Conservation (phyloP, 768 basidiomycete genomes). For the Megacollybia marginata region DNA sequence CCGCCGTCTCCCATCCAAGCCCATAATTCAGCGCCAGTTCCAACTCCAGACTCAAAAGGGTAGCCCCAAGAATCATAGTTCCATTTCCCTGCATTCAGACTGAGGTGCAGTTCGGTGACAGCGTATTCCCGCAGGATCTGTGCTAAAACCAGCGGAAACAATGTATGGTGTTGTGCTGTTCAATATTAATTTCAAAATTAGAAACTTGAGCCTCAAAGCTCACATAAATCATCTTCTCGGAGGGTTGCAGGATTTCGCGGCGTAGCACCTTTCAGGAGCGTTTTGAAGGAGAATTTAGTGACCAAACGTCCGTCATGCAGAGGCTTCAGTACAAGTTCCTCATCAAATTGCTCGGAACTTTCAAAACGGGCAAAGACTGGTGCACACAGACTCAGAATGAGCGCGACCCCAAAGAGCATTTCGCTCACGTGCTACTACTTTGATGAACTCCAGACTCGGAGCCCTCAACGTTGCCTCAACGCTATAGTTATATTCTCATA, state of each 20-base stretch:
- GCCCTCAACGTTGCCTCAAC: too few species aligned
- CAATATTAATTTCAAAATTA: neutral
- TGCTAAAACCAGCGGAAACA: slow-evolving; percentile 83
- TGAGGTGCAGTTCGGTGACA: slow-evolving; percentile 82
- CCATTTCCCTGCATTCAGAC: slow-evolving; percentile 91
- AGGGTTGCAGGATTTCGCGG: slow-evolving; percentile 51
- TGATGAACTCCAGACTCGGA: too few species aligned
- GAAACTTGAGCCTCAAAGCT: slow-evolving; percentile 2
- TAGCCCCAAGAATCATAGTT: slow-evolving; percentile 79
- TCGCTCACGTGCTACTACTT: neutral
- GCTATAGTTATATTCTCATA: too few species aligned
- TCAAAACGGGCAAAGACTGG: neutral
- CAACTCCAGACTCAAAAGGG: slow-evolving; percentile 68
- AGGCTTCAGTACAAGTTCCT: slow-evolving; percentile 36
- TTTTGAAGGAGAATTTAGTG: slow-evolving; percentile 75
- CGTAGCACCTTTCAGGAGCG: slow-evolving; percentile 41
- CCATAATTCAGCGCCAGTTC: slow-evolving; percentile 85
- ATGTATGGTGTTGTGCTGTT: slow-evolving; percentile 75
- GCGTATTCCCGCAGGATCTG: slow-evolving; percentile 83
- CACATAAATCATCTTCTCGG: slow-evolving; percentile 42
- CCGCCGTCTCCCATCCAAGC: slow-evolving; percentile 81
- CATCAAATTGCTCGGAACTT: slow-evolving; percentile 38
- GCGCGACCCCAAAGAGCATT: neutral
- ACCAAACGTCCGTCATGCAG: slow-evolving; percentile 79
- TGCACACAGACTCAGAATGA: neutral